Base-by-base conservation (phyloP, 129 eudicot species). In the Scalesia atractyloides region DNA sequence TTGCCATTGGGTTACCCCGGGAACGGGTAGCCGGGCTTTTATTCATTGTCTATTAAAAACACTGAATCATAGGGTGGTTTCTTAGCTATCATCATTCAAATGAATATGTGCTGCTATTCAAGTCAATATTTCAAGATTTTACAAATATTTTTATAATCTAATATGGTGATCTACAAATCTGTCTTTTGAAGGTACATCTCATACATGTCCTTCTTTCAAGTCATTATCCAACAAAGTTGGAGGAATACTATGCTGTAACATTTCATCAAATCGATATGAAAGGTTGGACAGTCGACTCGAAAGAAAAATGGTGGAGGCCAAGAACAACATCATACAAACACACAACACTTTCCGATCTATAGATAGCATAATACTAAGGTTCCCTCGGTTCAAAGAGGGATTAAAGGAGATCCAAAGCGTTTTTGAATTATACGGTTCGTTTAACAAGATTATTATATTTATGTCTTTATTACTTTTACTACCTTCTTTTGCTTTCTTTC, bases 261-360 rank as follows among this genome's bases (percentile, higher is more conserved):
- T 44, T 80, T 51, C 80, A 47, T 59, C 72, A 62, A 81, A 74
- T 65, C 85, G 84, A 26, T 85, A 87, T 14, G 77, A 85, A 72
- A 82, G 82, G 56, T 78, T 90, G 52, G 95, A 90, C 67, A 77
- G 57, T 41, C 83, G 73, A 60, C 86, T 90, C 8, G 86, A 85
- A 80, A 83, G 63, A 65, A 90, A 90, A 76, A 87, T 90, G 79
- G 59, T 76, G 82, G 94, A 90, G 76, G 77, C 84, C 19, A 87
- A 82, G 59, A 67, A 78, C 70, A 79, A 73, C 70, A 60, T 80
- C 75, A 63, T 64, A 16, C 77, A 84, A 19, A 70, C 81, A 7
- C 64, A 46, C 8, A 80, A 37, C 48, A 87, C 76, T 57, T 82
- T 90, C 74, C 82, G 84, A 77, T 83, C 94, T 17, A 78, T 87